Base-by-base conservation (phyloP, 1,139 yeast species). In the Meyerozyma sp. region DNA sequence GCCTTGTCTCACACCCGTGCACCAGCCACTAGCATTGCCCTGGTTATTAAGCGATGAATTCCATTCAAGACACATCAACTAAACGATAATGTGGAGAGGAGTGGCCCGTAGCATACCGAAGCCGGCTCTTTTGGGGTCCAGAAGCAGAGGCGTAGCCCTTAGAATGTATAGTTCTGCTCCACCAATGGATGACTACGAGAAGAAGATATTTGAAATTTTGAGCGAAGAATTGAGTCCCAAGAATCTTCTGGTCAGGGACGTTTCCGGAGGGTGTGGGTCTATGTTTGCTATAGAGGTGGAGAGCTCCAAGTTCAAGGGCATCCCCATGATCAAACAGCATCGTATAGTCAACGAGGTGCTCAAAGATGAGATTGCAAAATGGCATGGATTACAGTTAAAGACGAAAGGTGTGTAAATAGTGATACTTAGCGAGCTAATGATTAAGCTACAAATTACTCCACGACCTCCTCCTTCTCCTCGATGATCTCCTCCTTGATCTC, bases 181-280 rank as follows among this genome's bases (percentile, higher is more conserved):
- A n/a, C 53, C 61, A 6, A 64, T 78, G 70, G 85, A 80, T 45
- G 82, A 75, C 11, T 86, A 88, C 56, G 97, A 90, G 61, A 63
- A 67, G 43, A 73, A 82, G 58, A 77, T 90, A 36, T 83, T 70
- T 57, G 65, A 72, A 32, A 79, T 81, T 44, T 70, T 90, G 40
- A 55, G 72, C 16, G 62, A 68, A 16, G 74, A 75, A 44, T 76
- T 90, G 42, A 53, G 65, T 13, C 96, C 98, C 1, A 60, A 66
- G 29, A 66, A 65, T 38, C 66, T 90, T 41, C 73, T 74, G 41
- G 96, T 91, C 8, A 72, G 73, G 51, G 98, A 93, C 60, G 83
- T 91, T 5, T 83, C 94, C 23, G 98, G 78, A 20, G 98, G 99
- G 0, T 94, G 98, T 67, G 99, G 99, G 0, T 90, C 97, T 3